Percentiles rank a stretch among this genome's conserved stretches.
These are phyloP conservation scores for Cucumis melo DNA, from an alignment of 306 rosid genomes.

Conservation along the genomic window DNA sequence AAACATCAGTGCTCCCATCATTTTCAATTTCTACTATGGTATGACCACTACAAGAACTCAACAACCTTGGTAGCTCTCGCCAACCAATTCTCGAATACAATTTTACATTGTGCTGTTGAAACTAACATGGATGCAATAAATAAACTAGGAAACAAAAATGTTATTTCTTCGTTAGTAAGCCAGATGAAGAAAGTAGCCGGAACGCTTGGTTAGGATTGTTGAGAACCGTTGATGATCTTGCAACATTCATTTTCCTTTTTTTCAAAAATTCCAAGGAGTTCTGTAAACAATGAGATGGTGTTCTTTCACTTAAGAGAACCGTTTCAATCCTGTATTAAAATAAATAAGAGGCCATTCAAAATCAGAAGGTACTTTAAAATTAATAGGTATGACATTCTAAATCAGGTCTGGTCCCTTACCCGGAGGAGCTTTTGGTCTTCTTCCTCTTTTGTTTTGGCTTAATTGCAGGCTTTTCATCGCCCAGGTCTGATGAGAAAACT, in stretches of 20 bases:
- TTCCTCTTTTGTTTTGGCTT: constrained; percentile 43
- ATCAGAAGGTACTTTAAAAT: neutral
- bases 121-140: neutral
- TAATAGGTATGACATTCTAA: too few species aligned
- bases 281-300: constrained; percentile 48
- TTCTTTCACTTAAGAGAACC: constrained; percentile 34
- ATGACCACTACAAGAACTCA: neutral
- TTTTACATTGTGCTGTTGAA: neutral
- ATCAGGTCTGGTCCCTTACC: constrained; percentile 28
- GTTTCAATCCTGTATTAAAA: constrained; percentile 44
- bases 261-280: constrained; percentile 72
- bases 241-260: constrained; percentile 48
- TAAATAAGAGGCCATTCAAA: neutral
- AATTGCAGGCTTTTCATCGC: constrained; percentile 38
- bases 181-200: constrained; percentile 53
- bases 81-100: neutral
- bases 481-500: constrained; percentile 37
- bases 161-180: constrained; percentile 32
- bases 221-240: constrained; percentile 67
- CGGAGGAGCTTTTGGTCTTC: constrained; percentile 34
- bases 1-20: neutral
- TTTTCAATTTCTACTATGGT: neutral
- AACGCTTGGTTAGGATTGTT: constrained; percentile 70
- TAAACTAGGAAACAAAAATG: neutral
- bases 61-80: neutral